Percentiles rank a stretch among this genome's conserved stretches.
Conservation (phyloP, 148 eudicot genomes). For the Amaranthus cruentus region DNA sequence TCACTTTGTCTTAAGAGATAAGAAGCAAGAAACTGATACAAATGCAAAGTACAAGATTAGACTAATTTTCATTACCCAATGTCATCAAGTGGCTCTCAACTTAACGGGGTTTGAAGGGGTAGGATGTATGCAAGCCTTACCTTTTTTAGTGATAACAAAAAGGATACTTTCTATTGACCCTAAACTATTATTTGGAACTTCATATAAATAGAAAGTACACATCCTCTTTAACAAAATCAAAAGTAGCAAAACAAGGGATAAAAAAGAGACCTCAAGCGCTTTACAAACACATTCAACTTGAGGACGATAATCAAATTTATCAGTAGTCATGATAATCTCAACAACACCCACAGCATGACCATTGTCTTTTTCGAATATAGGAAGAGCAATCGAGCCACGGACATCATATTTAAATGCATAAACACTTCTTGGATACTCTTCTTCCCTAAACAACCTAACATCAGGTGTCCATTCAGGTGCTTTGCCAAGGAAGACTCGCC, state of each 20-base stretch:
- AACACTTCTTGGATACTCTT: slow-evolving; percentile 48
- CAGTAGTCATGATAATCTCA: slow-evolving; percentile 61
- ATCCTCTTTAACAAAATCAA: neutral
- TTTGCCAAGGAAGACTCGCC: slow-evolving; percentile 61
- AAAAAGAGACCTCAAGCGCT: slow-evolving; percentile 68
- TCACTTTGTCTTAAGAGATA: too few species aligned
- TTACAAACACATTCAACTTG: slow-evolving; percentile 61
- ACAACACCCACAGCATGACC: slow-evolving; percentile 63
- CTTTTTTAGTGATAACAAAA: too few species aligned
- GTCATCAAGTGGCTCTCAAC: too few species aligned
- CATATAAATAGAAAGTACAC: too few species aligned
- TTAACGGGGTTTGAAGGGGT: too few species aligned
- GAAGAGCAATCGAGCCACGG: slow-evolving; percentile 68
- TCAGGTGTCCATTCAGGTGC: slow-evolving; percentile 75
- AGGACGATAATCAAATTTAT: slow-evolving; percentile 46
- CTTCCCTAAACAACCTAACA: slow-evolving; percentile 50
- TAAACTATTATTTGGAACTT: too few species aligned
- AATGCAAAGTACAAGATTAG: too few species aligned
- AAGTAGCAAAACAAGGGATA: neutral
- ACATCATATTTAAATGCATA: slow-evolving; percentile 47
- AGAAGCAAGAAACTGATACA: neutral
- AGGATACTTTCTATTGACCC: too few species aligned
- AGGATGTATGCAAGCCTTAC: too few species aligned
- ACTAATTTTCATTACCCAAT: neutral
- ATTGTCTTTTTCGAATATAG: slow-evolving; percentile 60